Conservation (phyloP, 2,329 filamentous ascomycete species). For the Hypoxylon sp. region DNA sequence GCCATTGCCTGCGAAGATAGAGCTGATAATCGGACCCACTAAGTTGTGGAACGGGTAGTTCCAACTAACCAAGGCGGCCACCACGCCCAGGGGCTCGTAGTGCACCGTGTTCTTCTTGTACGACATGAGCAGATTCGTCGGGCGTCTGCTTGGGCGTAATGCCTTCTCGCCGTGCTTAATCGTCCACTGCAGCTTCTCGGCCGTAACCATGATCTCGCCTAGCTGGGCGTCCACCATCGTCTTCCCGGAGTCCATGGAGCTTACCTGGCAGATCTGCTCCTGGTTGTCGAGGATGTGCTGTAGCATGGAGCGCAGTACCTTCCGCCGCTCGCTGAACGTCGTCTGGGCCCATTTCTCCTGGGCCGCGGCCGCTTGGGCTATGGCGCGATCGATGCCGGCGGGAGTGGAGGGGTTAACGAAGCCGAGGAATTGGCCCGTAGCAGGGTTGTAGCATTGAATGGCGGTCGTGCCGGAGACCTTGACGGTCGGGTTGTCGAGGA, state of each 20-base stretch:
- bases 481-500: conserved; percentile 70
- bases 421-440: conserved; percentile 86
- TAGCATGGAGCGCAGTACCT: conserved; percentile 83
- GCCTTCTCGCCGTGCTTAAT: conserved; percentile 89
- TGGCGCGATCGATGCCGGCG: conserved; percentile 81
- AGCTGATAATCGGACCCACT: conserved; percentile 88
- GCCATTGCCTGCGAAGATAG: conserved; percentile 90
- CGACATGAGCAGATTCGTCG: conserved; percentile 92
- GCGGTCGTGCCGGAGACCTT: conserved; percentile 74
- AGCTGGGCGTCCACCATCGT: conserved; percentile 94
- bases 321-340: conserved; percentile 80
- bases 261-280: conserved; percentile 84
- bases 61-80: conserved; percentile 94
- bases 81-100: conserved; percentile 93
- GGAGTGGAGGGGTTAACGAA: conserved; percentile 81
- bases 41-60: conserved; percentile 98
- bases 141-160: conserved; percentile 76
- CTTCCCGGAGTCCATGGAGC: conserved; percentile 94
- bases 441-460: conserved; percentile 89
- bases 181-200: conserved; percentile 95
- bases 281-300: conserved; percentile 90
- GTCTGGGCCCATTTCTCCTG: conserved; percentile 84
- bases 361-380: conserved; percentile 78
- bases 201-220: conserved; percentile 93
- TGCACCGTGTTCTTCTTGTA: conserved; percentile 93